phyloP scores from a whole-genome alignment of 768 basidiomycete genomes.

The Tulasnella sp. region DNA sequence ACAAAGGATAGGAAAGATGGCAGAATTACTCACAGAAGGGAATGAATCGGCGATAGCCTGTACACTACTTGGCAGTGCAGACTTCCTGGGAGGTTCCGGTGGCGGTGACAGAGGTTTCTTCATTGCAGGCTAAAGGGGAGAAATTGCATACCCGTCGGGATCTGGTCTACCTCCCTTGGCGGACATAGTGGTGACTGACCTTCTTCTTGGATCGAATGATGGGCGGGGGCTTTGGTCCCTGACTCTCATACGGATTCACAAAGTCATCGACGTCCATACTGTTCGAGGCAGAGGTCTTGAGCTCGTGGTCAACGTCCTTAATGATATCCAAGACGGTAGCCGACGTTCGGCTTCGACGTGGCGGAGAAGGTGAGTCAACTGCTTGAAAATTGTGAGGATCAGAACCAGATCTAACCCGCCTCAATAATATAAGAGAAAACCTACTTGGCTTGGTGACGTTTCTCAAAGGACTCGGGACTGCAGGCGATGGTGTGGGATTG shows the following conservation, averaged over 20 bases:
- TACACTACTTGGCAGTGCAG: conserved; percentile 3
- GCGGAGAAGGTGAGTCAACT: conserved; percentile 7
- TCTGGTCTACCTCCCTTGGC: too few relatives aligned
- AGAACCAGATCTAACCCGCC: too few relatives aligned
- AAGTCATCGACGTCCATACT: conserved; percentile 2
- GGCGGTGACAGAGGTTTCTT: not conserved
- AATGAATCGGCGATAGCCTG: conserved; percentile 9
- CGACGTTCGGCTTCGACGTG: conserved; percentile 4
- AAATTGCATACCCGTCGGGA: too few relatives aligned
- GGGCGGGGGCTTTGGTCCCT: not conserved
- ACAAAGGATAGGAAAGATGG: not conserved
- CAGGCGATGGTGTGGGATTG: conserved; percentile 2
- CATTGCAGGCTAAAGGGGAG: not conserved
- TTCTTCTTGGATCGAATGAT: not conserved
- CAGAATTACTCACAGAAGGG: not conserved
- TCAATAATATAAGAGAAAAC: not conserved
- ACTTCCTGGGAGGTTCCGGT: not conserved
- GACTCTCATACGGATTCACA: conserved; percentile 8
- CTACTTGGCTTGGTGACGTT: conserved; percentile 10
- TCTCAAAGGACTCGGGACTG: conserved; percentile 7
- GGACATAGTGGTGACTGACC: not conserved
- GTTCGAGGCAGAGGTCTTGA: not conserved
- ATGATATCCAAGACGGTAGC: conserved; percentile 7
- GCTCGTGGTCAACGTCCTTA: conserved; percentile 3
- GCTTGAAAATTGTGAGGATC: not conserved